These are phyloP conservation scores for Zasmidium angulare DNA, from an alignment of 2,329 filamentous ascomycete species.

Conservation along the genomic window DNA sequence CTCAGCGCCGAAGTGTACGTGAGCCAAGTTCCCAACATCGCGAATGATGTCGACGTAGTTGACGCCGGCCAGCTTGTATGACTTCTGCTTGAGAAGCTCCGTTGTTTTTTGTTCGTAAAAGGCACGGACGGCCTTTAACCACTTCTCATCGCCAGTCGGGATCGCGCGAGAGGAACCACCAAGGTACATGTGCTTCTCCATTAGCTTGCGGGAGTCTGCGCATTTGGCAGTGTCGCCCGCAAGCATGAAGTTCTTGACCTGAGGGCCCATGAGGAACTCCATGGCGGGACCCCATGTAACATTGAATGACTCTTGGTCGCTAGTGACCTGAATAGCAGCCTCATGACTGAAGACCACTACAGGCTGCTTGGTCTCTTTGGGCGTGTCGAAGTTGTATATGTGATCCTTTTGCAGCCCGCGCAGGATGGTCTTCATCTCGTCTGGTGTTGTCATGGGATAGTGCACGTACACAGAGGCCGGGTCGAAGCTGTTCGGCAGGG, in stretches of 20 bases:
- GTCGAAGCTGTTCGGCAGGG: constrained; percentile 51
- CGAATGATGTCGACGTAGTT: constrained; percentile 51
- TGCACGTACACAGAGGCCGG: constrained; percentile 52
- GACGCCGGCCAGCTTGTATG: constrained; percentile 47
- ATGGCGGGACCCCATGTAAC: constrained; percentile 50
- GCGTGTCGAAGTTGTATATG: constrained; percentile 41
- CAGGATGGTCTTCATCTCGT: constrained; percentile 47
- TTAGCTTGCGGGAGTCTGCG: constrained; percentile 43
- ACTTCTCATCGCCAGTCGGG: constrained; percentile 39
- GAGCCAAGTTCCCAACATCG: constrained; percentile 53
- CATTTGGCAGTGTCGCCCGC: constrained; percentile 46
- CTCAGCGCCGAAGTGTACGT: constrained; percentile 56
- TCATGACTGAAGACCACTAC: constrained; percentile 47
- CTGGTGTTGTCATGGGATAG: constrained; percentile 50
- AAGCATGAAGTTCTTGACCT: constrained; percentile 50
- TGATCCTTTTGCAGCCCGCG: constrained; percentile 41
- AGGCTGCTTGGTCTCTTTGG: constrained; percentile 32
- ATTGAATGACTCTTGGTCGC: constrained; percentile 45
- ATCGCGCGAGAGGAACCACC: constrained; percentile 28
- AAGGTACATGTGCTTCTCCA: constrained; percentile 45
- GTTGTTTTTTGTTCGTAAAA: constrained; percentile 52
- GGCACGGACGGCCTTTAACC: constrained; percentile 45
- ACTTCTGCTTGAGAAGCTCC: constrained; percentile 45
- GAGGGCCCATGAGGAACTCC: constrained; percentile 45
- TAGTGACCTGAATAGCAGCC: constrained; percentile 45